Conservation (phyloP, 306 rosid species). For the Malus fusca region DNA sequence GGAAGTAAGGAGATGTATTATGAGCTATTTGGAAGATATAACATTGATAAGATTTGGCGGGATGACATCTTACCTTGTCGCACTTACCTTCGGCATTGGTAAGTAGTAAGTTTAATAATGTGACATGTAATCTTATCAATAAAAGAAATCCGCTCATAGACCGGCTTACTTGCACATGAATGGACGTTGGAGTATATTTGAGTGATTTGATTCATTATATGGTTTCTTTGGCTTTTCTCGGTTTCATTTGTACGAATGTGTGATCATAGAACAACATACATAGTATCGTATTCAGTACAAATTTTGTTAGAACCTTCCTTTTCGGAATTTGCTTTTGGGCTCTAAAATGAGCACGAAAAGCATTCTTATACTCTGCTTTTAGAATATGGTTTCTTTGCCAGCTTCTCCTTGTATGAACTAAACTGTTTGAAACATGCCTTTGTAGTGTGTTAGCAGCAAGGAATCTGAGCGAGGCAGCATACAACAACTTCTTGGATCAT, state of each 20-base stretch:
- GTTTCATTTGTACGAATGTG: not conserved
- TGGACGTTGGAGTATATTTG: not conserved
- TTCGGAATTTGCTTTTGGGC: not conserved
- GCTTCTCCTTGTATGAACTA: constrained; percentile 11
- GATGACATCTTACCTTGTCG: constrained; percentile 95
- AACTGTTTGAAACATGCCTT: not conserved
- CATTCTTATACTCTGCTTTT: not conserved
- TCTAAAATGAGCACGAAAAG: too few relatives aligned
- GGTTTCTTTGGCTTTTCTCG: not conserved
- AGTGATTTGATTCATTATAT: not conserved
- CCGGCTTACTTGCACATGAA: not conserved
- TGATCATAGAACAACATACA: not conserved
- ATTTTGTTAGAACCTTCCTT: not conserved
- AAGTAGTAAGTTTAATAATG: constrained; percentile 9
- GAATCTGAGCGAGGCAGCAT: constrained; percentile 54
- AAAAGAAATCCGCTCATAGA: not conserved
- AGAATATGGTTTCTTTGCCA: not conserved
- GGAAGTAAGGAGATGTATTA: constrained; percentile 66
- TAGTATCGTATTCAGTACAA: not conserved
- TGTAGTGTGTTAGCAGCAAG: constrained; percentile 84
- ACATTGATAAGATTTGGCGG: constrained; percentile 78
- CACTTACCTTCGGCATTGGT: constrained; percentile 90
- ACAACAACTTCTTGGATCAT: constrained; percentile 77
- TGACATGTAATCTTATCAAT: not conserved
- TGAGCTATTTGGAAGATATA: constrained; percentile 68